phyloP scores from a whole-genome alignment of 1,284 basidiomycete genomes.

The Sporisorium reilianum region DNA sequence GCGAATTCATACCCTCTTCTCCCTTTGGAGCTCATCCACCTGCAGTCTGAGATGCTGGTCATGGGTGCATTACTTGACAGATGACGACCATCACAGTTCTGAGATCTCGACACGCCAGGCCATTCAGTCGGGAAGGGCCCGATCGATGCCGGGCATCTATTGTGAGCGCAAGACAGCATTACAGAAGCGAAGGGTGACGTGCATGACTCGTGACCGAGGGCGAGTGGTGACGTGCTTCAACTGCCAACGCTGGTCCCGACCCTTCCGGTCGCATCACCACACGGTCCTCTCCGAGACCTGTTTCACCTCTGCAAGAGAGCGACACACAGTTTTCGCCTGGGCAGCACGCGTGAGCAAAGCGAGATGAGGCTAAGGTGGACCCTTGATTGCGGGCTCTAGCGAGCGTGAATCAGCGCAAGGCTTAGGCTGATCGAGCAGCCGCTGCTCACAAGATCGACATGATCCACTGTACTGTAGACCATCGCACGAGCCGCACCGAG shows the following conservation, averaged over 20 bases:
- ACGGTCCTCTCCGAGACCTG: constrained; percentile 4
- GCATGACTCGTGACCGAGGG: not conserved
- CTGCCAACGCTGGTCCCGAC: constrained; percentile 1
- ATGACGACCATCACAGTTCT: not conserved
- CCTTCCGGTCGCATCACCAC: not conserved
- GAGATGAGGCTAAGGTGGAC: too few species aligned
- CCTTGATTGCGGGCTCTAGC: not conserved
- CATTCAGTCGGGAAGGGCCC: not conserved
- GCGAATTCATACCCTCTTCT: constrained; percentile 2
- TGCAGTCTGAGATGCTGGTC: not conserved
- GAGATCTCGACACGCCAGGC: not conserved
- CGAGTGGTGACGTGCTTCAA: not conserved
- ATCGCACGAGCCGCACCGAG: not conserved
- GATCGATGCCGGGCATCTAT: not conserved
- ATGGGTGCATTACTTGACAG: not conserved
- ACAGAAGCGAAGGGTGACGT: not conserved
- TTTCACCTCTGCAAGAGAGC: not conserved
- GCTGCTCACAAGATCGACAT: not conserved
- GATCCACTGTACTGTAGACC: not conserved
- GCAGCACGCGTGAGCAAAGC: too few species aligned
- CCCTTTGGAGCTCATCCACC: not conserved
- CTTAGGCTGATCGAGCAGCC: not conserved
- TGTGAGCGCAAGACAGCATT: not conserved
- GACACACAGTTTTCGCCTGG: not conserved
- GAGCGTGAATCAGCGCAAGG: not conserved